A percentile compares a stretch with the other conserved stretches of the same genome.
phyloP scores from a whole-genome alignment of 1,139 yeast genomes.

The Diutina scorzettiae region DNA sequence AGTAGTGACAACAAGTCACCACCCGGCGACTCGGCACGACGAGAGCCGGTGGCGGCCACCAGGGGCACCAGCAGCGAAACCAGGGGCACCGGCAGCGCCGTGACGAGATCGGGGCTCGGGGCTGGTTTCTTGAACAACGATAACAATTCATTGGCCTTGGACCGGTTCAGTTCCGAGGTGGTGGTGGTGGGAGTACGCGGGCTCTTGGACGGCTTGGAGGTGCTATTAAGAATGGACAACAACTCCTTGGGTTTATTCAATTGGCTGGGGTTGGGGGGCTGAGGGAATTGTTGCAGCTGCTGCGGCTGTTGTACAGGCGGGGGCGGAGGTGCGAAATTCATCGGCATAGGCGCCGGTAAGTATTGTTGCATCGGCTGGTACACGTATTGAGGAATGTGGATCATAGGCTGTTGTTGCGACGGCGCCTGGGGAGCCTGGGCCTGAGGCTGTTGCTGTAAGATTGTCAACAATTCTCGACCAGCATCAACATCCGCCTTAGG shows the following conservation, averaged over 20 bases:
- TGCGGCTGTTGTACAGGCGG: not conserved
- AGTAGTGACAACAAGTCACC: conserved; percentile 7
- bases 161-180: conserved; percentile 10
- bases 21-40: conserved; percentile 2
- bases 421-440: conserved; percentile 9
- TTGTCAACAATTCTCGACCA: conserved; percentile 62
- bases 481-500: conserved; percentile 39
- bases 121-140: not conserved
- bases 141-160: conserved; percentile 6
- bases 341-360: conserved; percentile 11
- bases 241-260: conserved; percentile 33
- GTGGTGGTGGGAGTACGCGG: conserved; percentile 8
- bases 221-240: conserved; percentile 35
- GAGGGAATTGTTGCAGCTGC: not conserved
- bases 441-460: conserved; percentile 33
- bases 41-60: conserved; percentile 6
- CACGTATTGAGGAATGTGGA: conserved; percentile 8
- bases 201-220: conserved; percentile 12
- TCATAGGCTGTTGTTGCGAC: conserved; percentile 6
- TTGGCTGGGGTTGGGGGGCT: conserved; percentile 29
- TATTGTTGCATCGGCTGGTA: conserved; percentile 14
- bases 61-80: not conserved
- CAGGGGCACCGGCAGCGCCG: not conserved
- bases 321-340: not conserved
- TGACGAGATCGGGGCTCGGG: not conserved